A percentile compares a stretch with the other conserved stretches of the same genome.
Conservation (phyloP, 257 asterid genomes). For the Lavandula angustifolia region DNA sequence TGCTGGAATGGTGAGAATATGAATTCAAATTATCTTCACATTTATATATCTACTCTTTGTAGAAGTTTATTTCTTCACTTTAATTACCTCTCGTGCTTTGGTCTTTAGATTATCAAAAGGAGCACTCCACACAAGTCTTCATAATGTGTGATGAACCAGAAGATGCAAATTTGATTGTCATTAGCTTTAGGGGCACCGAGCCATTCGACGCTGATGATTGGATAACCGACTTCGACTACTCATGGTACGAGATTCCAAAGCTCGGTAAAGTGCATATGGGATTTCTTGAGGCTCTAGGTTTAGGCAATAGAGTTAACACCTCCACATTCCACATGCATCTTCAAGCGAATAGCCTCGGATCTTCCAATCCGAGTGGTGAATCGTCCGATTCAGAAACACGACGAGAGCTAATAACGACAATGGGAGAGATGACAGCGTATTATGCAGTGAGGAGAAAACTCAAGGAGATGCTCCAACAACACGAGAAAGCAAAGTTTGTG, state of each 20-base stretch:
- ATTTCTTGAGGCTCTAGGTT: constrained; percentile 90
- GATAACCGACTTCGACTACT: constrained; percentile 90
- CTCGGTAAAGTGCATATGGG: constrained; percentile 99
- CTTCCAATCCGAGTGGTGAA: constrained; percentile 19
- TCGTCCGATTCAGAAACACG: constrained; percentile 30
- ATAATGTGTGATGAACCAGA: constrained; percentile 68
- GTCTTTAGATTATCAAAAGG: constrained; percentile 69
- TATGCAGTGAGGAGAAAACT: constrained; percentile 58
- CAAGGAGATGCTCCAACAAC: constrained; percentile 57
- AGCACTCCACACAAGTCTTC: constrained; percentile 82
- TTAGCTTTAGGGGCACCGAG: constrained; percentile 93
- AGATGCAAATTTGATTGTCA: constrained; percentile 73
- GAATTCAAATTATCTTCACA: background rate
- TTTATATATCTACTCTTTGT: background rate
- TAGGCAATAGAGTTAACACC: constrained; percentile 67
- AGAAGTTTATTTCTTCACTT: background rate
- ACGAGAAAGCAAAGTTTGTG: constrained; percentile 67
- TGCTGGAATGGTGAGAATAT: constrained; percentile 84
- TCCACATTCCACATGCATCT: constrained; percentile 55
- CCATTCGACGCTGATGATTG: constrained; percentile 97
- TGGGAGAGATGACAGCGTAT: constrained; percentile 67
- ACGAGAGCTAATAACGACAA: constrained; percentile 27
- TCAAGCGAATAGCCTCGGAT: constrained; percentile 1
- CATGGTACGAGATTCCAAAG: constrained; percentile 88
- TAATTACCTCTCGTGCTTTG: background rate